Conservation (phyloP, 2,329 filamentous ascomycete species). For the Botrytis fabae region DNA sequence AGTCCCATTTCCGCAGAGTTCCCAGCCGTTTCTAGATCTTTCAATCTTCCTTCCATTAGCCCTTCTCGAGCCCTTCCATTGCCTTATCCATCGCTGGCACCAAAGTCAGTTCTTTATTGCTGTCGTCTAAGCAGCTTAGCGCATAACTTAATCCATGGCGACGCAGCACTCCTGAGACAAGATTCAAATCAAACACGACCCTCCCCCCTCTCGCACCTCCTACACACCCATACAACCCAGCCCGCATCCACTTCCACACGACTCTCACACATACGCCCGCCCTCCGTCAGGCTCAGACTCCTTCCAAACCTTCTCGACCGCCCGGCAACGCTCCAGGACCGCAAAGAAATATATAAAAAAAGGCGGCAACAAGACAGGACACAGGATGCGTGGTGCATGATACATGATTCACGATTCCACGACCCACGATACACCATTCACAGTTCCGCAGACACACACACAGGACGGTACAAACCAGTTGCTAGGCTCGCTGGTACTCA, state of each 20-base stretch:
- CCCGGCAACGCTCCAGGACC: not conserved
- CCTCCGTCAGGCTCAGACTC: not conserved
- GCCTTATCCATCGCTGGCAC: not conserved
- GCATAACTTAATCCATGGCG: constrained; percentile 18
- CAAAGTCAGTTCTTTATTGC: not conserved
- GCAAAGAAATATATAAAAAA: not conserved
- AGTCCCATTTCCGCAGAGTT: not conserved
- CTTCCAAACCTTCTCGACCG: not conserved
- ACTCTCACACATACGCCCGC: constrained; percentile 4
- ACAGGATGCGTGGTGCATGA: not conserved
- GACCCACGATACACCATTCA: not conserved
- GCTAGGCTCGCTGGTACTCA: not conserved
- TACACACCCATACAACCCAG: constrained; percentile 9
- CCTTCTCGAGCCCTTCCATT: not conserved
- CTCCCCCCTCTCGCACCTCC: not conserved
- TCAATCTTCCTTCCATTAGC: not conserved
- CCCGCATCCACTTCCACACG: constrained; percentile 10
- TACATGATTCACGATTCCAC: not conserved
- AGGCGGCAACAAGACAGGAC: not conserved
- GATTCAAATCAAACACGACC: constrained; percentile 18
- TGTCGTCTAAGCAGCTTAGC: constrained; percentile 6
- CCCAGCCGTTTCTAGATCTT: not conserved
- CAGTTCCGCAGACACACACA: not conserved
- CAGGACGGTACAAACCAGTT: not conserved
- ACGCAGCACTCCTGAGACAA: constrained; percentile 21